Evolutionary conservation across 441 rosid species (phyloP).

Genomic region (Gossypium laxum): DNA sequence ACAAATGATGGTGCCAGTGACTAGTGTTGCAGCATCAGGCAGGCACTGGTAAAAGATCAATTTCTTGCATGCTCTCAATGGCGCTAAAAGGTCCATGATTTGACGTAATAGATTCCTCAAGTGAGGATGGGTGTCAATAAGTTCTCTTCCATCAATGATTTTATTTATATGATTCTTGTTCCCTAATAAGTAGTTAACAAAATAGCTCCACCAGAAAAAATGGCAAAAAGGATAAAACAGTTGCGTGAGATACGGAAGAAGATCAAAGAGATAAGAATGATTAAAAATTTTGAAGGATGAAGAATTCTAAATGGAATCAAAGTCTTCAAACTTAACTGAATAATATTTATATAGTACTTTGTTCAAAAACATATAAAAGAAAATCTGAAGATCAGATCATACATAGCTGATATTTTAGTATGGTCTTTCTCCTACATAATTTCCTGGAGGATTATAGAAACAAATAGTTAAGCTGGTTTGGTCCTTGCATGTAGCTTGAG

Average conservation of each 20-base stretch:
- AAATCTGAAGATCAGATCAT: not conserved
- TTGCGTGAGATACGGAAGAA: not conserved
- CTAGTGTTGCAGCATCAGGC: not conserved
- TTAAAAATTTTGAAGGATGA: not conserved
- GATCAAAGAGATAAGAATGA: not conserved
- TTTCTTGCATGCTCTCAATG: constrained; percentile 15
- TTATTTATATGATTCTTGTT: not conserved
- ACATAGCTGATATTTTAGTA: constrained; percentile 25
- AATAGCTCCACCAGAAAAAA: not conserved
- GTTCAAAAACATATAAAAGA: not conserved
- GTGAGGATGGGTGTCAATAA: not conserved
- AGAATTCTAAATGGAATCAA: not conserved
- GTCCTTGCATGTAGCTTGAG: constrained; percentile 50
- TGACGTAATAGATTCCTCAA: constrained; percentile 11
- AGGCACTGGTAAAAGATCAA: constrained; percentile 2
- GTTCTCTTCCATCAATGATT: not conserved
- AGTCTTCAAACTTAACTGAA: not conserved
- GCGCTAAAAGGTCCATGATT: constrained; percentile 4
- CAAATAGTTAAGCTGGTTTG: constrained; percentile 55
- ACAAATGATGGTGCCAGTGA: constrained; percentile 26
- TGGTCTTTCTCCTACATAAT: constrained; percentile 56
- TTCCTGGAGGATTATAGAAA: constrained; percentile 77
- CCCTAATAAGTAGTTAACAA: not conserved
- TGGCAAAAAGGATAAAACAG: not conserved
- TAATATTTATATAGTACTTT: not conserved